Evolutionary conservation across 495 filamentous ascomycete genomes (phyloP), one percentile per base, ranked within the genome.

Genomic region (Penicillium maclennaniae): DNA sequence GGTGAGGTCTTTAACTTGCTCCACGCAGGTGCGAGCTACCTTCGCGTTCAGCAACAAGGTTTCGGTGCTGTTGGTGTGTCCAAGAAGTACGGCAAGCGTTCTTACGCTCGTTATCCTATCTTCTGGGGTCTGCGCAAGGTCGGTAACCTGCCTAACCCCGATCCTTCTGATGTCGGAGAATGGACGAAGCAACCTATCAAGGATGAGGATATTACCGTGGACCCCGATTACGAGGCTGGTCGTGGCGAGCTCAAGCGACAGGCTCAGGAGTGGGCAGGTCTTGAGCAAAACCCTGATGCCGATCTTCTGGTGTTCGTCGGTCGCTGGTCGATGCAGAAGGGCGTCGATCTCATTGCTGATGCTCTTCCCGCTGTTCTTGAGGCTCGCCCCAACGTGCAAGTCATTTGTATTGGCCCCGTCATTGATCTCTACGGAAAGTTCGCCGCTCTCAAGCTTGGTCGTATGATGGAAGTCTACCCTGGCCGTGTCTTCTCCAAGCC

Each of bases 361-460:
- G 81, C 88, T 15, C 83, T 89, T 70, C 86, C 87, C 37, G 77
- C 81, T 23, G 78, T 90, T 48, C 69, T 90, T 16, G 85, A 89
- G 55, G 71, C 83, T 52, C 76, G 84, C 52, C 77, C 80, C 7
- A 84, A 84, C 27, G 83, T 81, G 10, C 87, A 90, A 59, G 67
- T 90, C 16, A 83, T 90, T 46, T 84, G 81, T 64, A 68, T 89
- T 53, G 87, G 87, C 5, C 87, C 87, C 0, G 82, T 87, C 28
- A 89, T 91, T 62, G 87, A 91, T 69, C 77, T 91, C 1, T 88
- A 89, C 68, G 87, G 87, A 25, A 86, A 83, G 56, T 91, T 91
- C 59, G 87, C 87, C 1, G 86, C 87, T 0, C 68, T 88, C n/a
- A 91, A 91, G 69, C 74, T 89, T 34, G 80, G 79, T 31, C 79